Evolutionary conservation across 1,284 basidiomycete species (phyloP), one percentile per base, ranked within the genome.

Genomic region (Cutaneotrichosporon sp.): DNA sequence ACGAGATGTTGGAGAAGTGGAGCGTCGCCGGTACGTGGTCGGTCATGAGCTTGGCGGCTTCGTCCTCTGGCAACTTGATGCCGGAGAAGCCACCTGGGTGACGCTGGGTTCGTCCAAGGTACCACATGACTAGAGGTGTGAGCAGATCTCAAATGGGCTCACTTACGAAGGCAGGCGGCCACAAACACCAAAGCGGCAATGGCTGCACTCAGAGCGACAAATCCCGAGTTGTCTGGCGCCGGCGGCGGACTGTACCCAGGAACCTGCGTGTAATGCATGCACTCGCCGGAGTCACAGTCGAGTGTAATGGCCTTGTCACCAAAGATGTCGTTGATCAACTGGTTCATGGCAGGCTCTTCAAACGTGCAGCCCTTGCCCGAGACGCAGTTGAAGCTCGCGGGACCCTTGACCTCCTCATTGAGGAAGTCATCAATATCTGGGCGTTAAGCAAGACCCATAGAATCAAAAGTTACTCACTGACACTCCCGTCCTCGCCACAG

Each of bases 331-430:
- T 86, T 84, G 73, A 98, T 97, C 46, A 98, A 81, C 34, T 85
- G 80, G 69, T 97, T 96, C 94, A 97, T 97, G 0, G 88, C 90
- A 0, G 90, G 90, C 67, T 98, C 94, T 69, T 92, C 86, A 66
- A 98, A 98, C 56, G 80, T 83, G 77, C 93, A 97, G 51, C 77
- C 71, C 61, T 80, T 68, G 33, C 83, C 85, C 2, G 84, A 80
- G 60, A 81, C 84, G 77, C 93, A 96, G 53, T 81, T 85, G 76
- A 97, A 97, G 20, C 79, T 80, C 0, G 88, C 93, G 0, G 94
- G 94, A 0, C 94, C 94, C 57, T 84, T 86, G 74, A 97, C 96
- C 64, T 89, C 84, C 63, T 96, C 86, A 21, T 76, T 81, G 58
- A 98, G 79, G 75, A 97, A 97, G 56, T 98, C 94, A 52, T 85